Evolutionary conservation across 108 stramenopile genomes (phyloP).

Genomic region (Conticribra weissflogii): DNA sequence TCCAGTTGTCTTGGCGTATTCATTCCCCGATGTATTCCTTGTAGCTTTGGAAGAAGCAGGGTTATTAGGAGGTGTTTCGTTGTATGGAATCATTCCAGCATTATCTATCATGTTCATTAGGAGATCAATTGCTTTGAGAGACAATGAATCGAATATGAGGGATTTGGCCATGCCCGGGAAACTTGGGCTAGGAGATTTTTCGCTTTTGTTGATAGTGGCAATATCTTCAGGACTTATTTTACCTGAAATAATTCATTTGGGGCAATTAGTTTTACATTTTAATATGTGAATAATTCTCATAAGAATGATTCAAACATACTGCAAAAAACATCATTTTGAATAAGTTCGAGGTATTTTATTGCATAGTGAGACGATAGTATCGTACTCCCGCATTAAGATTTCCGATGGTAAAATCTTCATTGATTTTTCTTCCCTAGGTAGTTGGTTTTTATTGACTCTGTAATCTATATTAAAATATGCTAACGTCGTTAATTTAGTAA

Average conservation of each 20-base stretch:
- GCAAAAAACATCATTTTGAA: too few species aligned
- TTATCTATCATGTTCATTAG: constrained; percentile 38
- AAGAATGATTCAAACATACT: too few species aligned
- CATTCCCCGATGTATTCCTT: constrained; percentile 46
- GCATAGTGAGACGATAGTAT: too few species aligned
- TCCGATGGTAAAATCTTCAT: too few species aligned
- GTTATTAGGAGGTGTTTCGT: constrained; percentile 42
- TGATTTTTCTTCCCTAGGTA: too few species aligned
- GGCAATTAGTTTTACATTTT: neutral
- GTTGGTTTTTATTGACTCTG: too few species aligned
- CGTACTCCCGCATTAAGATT: too few species aligned
- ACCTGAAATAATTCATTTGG: constrained; percentile 31
- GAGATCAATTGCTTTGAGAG: neutral
- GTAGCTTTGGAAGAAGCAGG: constrained; percentile 49
- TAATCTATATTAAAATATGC: too few species aligned
- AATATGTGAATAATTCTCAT: neutral
- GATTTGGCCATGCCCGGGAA: constrained; percentile 39
- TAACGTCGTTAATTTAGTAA: too few species aligned
- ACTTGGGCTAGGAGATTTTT: constrained; percentile 31
- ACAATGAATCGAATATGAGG: too few species aligned
- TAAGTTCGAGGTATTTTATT: too few species aligned
- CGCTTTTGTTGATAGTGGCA: constrained; percentile 27
- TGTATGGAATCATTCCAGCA: constrained; percentile 53
- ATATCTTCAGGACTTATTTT: constrained; percentile 36
- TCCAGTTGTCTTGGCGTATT: constrained; percentile 38